Evolutionary conservation across 2,329 filamentous ascomycete species (phyloP), one percentile per base, ranked within the genome.

Genomic region (Paecilomyces formosus): DNA sequence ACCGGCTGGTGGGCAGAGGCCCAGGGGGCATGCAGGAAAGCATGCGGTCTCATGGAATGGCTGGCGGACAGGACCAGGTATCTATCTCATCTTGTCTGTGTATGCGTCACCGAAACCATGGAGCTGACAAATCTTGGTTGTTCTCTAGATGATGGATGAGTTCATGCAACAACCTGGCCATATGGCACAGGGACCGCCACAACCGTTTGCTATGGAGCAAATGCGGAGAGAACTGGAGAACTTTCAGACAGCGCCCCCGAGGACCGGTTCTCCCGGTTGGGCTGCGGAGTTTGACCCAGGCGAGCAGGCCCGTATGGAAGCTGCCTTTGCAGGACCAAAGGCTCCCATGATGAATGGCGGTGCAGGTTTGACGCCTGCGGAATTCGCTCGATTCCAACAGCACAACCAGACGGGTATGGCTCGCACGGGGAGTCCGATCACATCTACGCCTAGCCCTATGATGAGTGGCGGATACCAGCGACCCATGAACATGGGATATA

Each of bases 341-440:
- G 65, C 71, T 65, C 62, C 72, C 55, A 78, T 76, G 61, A 68
- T 73, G 70, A 56, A 80, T 76, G 62, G 82, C 74, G 64, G 61
- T 8, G 78, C 82, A 2, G 82, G 83, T 22, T 96, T 97, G 74
- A 88, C 81, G 61, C 81, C 92, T 26, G 88, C 91, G 53, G 94
- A 97, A 65, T 97, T 96, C 73, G 86, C 90, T 54, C 86, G 87
- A 61, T 97, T 96, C 74, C 88, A 92, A 70, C 88, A 92, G 70
- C 83, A 87, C 72, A 86, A 83, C 63, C 81, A 83, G 62, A 83
- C 83, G 62, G 78, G 77, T 11, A 73, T 78, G 69, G 83, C 75
- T 68, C 84, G 76, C 78, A 83, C 77, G 72, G 85, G 75, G 70
- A 90, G 83, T 78, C 88, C 79, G 64, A 77, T 67, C 68, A 76